phyloP scores from a whole-genome alignment of 2,329 filamentous ascomycete species.

The Graphium sp. region DNA sequence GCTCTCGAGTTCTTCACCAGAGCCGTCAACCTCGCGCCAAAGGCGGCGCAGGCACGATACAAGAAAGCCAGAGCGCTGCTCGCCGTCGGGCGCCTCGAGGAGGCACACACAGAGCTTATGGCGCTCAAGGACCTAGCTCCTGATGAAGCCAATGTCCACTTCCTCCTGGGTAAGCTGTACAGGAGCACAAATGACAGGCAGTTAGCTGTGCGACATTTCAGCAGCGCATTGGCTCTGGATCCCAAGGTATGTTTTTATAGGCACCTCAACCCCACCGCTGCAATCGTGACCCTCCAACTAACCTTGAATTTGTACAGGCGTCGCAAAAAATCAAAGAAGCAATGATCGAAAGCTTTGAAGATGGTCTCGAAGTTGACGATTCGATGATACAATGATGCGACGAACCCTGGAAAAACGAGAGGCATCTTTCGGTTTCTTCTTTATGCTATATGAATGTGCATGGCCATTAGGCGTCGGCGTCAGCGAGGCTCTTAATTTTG shows the following conservation, averaged over 20 bases:
- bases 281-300: conserved; percentile 7
- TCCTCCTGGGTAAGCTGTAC: conserved; percentile 75
- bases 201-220: conserved; percentile 82
- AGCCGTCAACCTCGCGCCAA: conserved; percentile 68
- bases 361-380: conserved; percentile 55
- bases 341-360: conserved; percentile 82
- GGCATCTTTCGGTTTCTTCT: too few species aligned
- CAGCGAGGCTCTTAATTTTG: too few species aligned
- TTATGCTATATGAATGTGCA: too few species aligned
- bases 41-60: conserved; percentile 71
- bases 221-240: conserved; percentile 85
- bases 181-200: conserved; percentile 56
- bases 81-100: conserved; percentile 51
- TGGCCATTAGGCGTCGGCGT: too few species aligned
- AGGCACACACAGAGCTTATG: conserved; percentile 67
- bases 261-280: background rate
- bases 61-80: conserved; percentile 83
- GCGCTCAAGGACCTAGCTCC: conserved; percentile 83
- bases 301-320: conserved; percentile 36
- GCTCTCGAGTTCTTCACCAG: conserved; percentile 70
- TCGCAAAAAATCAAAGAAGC: conserved; percentile 91
- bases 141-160: conserved; percentile 92
- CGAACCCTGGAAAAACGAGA: too few species aligned
- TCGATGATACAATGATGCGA: conserved; percentile 41
- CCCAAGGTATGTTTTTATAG: conserved; percentile 55